Base-by-base conservation (phyloP, 306 rosid genomes). In the Arachis stenosperma region DNA sequence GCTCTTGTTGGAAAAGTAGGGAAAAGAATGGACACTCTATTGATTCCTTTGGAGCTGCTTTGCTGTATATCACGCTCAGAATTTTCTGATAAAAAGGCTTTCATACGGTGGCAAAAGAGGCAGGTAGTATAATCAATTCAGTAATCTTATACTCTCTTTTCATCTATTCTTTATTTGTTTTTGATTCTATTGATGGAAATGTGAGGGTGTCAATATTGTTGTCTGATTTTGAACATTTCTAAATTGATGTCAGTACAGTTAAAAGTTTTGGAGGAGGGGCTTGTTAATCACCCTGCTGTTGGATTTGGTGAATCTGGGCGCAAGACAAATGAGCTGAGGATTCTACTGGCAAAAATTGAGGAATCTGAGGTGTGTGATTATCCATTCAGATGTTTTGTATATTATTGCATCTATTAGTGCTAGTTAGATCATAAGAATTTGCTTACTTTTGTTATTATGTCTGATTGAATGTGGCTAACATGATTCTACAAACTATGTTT, bases 281-380 rank as follows among this genome's bases (percentile, higher is more conserved):
- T 94, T 78, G 86, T 91, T 80, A 88, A 94, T 83, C 85, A 88
- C 82, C 92, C 96, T 64, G 96, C 75, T 54, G 89, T 87, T 74
- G 99, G 99, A 72, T 94, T 94, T 84, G 96, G 91, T 60, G 99
- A 94, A 76, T 84, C 99, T 78, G 97, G 96, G 64, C 96, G 95
- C 78, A 94, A 84, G 71, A 82, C 88, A 44, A 94, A 81, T 61
- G 99, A 94, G 72, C 80, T 94, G 81, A 88, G 97, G 84, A 89
- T 88, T 83, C 92, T 91, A 58, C 81, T 94, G 87, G 92, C 97
- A 70, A 94, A 91, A 86, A 91, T 94, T 78, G 99, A 94, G 81
- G 97, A 91, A 82, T 87, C 99, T 50, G 99, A 91, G 97, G 99
- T 94, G 41, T 61, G 84, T 76, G 44, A 59, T 48, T 13, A 69